These are phyloP conservation scores for Melastoma malabathricum DNA, from an alignment of 345 rosid species.

Conservation along the genomic window DNA sequence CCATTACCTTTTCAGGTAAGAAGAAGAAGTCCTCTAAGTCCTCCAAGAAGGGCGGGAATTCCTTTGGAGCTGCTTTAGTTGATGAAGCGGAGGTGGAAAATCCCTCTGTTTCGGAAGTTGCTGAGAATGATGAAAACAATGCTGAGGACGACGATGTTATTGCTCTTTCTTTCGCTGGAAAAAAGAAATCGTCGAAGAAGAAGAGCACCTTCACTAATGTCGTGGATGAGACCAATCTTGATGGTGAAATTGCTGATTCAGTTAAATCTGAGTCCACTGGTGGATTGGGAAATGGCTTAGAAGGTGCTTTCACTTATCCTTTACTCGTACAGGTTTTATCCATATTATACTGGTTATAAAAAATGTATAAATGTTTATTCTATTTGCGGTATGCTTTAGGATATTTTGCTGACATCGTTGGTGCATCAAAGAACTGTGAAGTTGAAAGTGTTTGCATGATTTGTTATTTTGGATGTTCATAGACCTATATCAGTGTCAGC, in stretches of 20 bases:
- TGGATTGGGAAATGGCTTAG: neutral
- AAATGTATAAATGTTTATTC: too few species aligned
- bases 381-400: too few species aligned
- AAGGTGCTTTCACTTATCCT: neutral
- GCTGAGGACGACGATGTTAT: conserved; percentile 26
- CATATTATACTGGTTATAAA: too few species aligned
- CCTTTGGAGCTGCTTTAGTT: conserved; percentile 39
- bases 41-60: conserved; percentile 36
- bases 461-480: too few species aligned
- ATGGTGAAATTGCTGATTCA: conserved; percentile 13
- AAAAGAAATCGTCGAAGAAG: conserved; percentile 73
- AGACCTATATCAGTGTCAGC: too few species aligned
- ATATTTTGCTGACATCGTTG: too few species aligned
- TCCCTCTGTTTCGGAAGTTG: conserved; percentile 18
- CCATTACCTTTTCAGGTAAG: conserved; percentile 48
- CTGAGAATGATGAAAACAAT: conserved; percentile 12
- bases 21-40: conserved; percentile 73
- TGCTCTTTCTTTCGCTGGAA: conserved; percentile 33
- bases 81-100: conserved; percentile 40
- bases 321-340: too few species aligned
- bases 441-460: too few species aligned
- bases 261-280: conserved; percentile 4
- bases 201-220: conserved; percentile 23
- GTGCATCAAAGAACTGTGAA: too few species aligned
- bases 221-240: conserved; percentile 20